Conservation (phyloP, 495 filamentous ascomycete species). For the Neurospora sp. region DNA sequence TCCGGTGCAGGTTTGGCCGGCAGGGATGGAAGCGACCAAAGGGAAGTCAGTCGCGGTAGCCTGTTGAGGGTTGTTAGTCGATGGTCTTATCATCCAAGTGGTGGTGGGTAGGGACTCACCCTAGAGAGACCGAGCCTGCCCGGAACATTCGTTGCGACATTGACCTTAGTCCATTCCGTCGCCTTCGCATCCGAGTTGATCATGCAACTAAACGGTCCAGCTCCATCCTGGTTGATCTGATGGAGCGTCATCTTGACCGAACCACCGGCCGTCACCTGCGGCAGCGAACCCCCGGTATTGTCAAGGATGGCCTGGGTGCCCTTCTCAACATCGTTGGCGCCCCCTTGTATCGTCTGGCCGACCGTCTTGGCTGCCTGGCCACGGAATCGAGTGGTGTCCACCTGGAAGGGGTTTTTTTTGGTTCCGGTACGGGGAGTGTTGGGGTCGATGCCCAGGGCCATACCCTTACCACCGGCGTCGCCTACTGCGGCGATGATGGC, state of each 20-base stretch:
- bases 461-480: constrained; percentile 38
- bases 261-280: constrained; percentile 38
- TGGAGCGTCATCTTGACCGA: constrained; percentile 41
- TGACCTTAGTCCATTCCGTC: constrained; percentile 28
- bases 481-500: constrained; percentile 39
- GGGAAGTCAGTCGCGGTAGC: constrained; percentile 32
- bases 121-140: constrained; percentile 12
- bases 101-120: not conserved
- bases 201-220: constrained; percentile 37
- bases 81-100: not conserved
- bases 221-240: constrained; percentile 42
- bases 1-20: constrained; percentile 38
- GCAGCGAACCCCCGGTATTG: constrained; percentile 34
- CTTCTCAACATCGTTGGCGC: constrained; percentile 37
- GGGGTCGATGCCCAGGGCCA: constrained; percentile 37
- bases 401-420: constrained; percentile 38
- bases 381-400: constrained; percentile 42
- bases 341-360: constrained; percentile 31
- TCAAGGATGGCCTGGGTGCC: constrained; percentile 37
- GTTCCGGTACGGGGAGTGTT: constrained; percentile 43
- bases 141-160: constrained; percentile 26
- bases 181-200: constrained; percentile 41
- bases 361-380: constrained; percentile 31
- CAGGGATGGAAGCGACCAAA: constrained; percentile 35
- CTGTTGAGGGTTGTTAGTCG: constrained; percentile 2